Percentiles rank a stretch among this genome's conserved stretches.
Conservation (phyloP, 225 moss, liverwort and hornwort species). For the Straminergon stramineum region DNA sequence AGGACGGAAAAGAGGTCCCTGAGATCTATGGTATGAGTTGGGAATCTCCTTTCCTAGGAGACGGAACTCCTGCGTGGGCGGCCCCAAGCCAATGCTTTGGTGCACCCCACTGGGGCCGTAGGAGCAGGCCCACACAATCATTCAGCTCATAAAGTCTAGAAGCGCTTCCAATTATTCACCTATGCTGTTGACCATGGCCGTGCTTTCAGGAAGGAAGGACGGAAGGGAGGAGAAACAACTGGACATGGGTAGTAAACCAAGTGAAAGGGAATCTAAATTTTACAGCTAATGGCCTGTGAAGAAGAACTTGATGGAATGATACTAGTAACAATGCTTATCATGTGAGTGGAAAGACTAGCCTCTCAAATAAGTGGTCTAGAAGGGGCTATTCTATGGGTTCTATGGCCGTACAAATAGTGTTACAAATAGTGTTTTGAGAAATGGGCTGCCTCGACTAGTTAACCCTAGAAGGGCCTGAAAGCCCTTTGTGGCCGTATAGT, state of each 20-base stretch:
- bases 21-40: background rate
- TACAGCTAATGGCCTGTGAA: too few relatives aligned
- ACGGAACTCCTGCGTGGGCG: background rate
- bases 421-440: too few relatives aligned
- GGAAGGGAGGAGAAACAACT: background rate
- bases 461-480: too few relatives aligned
- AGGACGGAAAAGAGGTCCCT: background rate
- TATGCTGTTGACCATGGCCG: background rate
- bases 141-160: background rate
- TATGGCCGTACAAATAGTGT: too few relatives aligned
- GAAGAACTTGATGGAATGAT: background rate
- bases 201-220: background rate
- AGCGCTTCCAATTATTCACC: background rate
- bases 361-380: too few relatives aligned
- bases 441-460: background rate
- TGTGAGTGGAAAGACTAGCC: background rate
- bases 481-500: too few relatives aligned
- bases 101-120: background rate
- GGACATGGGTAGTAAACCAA: background rate
- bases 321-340: background rate
- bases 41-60: background rate
- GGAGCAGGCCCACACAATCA: conserved; percentile 1
- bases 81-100: background rate
- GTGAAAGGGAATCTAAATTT: too few relatives aligned
- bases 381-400: too few relatives aligned